Evolutionary conservation across 441 rosid genomes (phyloP).

Genomic region (Croton laevigatus): DNA sequence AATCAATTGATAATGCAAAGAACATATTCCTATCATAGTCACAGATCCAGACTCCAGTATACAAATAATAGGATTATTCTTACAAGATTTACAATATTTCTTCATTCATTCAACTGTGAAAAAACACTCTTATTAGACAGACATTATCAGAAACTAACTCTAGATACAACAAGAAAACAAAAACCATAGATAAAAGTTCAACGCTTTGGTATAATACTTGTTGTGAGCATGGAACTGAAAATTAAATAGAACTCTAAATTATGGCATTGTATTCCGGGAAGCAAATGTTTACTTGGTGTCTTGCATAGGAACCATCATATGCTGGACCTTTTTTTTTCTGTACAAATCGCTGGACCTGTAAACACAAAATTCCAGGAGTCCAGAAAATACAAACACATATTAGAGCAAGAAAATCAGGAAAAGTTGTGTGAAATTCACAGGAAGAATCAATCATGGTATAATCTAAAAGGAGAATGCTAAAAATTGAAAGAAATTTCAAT

Average conservation of each 20-base stretch:
- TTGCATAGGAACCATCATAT: slow-evolving; percentile 69
- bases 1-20: slow-evolving; percentile 8
- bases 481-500: not conserved
- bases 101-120: slow-evolving; percentile 12
- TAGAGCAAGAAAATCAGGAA: slow-evolving; percentile 6
- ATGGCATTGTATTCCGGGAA: slow-evolving; percentile 14
- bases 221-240: slow-evolving; percentile 13
- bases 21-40: slow-evolving; percentile 1
- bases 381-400: slow-evolving; percentile 11
- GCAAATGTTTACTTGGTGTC: slow-evolving; percentile 39
- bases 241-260: slow-evolving; percentile 15
- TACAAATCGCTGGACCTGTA: no score
- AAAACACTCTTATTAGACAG: slow-evolving; percentile 21
- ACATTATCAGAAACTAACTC: slow-evolving; percentile 16
- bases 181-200: slow-evolving; percentile 15
- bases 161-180: slow-evolving; percentile 18
- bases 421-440: not conserved
- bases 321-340: no score
- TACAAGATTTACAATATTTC: slow-evolving; percentile 23
- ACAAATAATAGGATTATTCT: slow-evolving; percentile 14
- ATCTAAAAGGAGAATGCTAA: not conserved
- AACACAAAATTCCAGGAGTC: slow-evolving; percentile 17
- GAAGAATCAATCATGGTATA: no score
- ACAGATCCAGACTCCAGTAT: not conserved
- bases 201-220: slow-evolving; percentile 7